A percentile compares a stretch with the other conserved stretches of the same genome.
These are phyloP conservation scores for Phytophthora europaea DNA, from an alignment of 352 stramenopile species.

Conservation along the genomic window DNA sequence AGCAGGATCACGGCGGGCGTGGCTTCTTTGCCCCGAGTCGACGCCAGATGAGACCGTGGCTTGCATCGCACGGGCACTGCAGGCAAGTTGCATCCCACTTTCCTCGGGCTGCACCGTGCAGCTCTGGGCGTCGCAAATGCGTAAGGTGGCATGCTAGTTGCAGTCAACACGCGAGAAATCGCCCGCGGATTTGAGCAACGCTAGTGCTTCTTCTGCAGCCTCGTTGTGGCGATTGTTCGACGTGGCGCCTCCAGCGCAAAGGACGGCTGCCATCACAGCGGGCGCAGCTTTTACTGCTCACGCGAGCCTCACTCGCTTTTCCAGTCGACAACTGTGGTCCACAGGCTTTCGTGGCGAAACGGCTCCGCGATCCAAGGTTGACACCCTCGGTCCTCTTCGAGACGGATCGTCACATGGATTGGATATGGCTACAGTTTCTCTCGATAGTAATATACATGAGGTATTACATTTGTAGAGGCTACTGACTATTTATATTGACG, in stretches of 20 bases:
- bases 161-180: background rate
- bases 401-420: background rate
- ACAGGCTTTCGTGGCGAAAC: background rate
- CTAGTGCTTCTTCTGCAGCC: background rate
- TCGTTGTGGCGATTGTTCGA: background rate
- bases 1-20: background rate
- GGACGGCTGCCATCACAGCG: background rate
- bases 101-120: too few species aligned
- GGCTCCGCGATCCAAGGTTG: background rate
- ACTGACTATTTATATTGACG: too few species aligned
- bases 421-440: too few species aligned
- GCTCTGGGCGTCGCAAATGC: constrained; percentile 10
- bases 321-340: background rate
- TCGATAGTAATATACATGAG: too few species aligned
- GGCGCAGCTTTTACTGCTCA: background rate
- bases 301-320: background rate
- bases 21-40: constrained; percentile 18
- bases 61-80: constrained; percentile 12
- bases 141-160: background rate
- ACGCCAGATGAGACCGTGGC: constrained; percentile 33
- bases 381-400: background rate
- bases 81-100: constrained; percentile 25
- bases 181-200: background rate
- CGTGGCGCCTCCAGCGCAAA: background rate
- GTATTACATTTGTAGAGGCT: too few species aligned